Evolutionary conservation across 176 grass and related monocot genomes (phyloP), one percentile per base, ranked within the genome.

Genomic region (Aechmea fasciata): DNA sequence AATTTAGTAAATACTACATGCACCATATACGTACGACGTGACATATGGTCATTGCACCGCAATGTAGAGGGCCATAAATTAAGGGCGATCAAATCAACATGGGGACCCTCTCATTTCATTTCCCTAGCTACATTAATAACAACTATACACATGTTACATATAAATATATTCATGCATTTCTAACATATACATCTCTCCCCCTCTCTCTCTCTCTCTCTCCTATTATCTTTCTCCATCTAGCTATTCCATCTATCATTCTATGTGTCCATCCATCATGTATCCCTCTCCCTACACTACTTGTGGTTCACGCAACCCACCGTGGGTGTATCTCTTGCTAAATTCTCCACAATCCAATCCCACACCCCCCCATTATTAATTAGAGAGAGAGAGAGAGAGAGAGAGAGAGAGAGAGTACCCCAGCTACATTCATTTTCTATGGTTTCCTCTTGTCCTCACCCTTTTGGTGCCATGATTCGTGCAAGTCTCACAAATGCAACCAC

Each of bases 31-130:
- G 20, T 61, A 14, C 48, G 84, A 82, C 79, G 65, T 68, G 81
- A 88, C 29, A 18, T 64, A 41, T 62, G 48, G 79, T 81, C 77
- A 28, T 57, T 74, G 64, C 19, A 64, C 33, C 41, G 49, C n/a
- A 66, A 12, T 29, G 68, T 52, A 52, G 71, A 54, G 72, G 71
- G 41, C 77, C 85, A 77, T 75, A 77, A 82, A 80, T 80, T 82
- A 72, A 78, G 89, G 79, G 76, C 79, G 79, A 49, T 64, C 73
- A 80, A 87, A 85, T 88, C 85, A 83, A 71, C 76, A 71, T 81
- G 73, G 65, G 75, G 77, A 69, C 63, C 69, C 85, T 63, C 78
- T 63, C 78, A 48, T 54, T 64, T 65, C 11, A 20, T 24, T 11
- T 15, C 14, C 6, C 11, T 11, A 23, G 52, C 26, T 10, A 61